Percentiles rank a stretch among this genome's conserved stretches.
phyloP scores from a whole-genome alignment of 345 rosid genomes.

The Salix purpurea region DNA sequence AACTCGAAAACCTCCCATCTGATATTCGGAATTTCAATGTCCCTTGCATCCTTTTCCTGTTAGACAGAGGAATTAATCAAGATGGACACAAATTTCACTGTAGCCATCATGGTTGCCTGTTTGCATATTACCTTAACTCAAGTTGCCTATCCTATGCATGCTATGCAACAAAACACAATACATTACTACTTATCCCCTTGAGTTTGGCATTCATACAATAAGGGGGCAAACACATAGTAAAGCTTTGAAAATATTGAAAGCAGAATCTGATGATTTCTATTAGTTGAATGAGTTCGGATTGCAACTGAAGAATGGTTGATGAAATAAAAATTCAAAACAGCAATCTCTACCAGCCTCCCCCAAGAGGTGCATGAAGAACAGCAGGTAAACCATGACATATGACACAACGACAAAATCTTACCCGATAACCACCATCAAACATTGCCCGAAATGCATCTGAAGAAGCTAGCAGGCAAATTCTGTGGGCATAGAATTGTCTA shows the following conservation, averaged over 20 bases:
- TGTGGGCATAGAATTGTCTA: slow-evolving; percentile 86
- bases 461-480: slow-evolving; percentile 97
- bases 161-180: neutral
- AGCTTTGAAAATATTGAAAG: neutral
- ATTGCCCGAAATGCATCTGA: slow-evolving; percentile 99
- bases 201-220: neutral
- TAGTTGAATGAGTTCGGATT: neutral
- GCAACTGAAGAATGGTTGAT: neutral
- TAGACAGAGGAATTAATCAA: neutral
- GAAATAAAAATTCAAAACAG: neutral
- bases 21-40: slow-evolving; percentile 95
- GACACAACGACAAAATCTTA: slow-evolving; percentile 31
- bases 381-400: neutral
- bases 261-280: slow-evolving; percentile 1
- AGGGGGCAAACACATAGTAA: neutral
- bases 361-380: neutral
- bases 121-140: neutral
- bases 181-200: neutral
- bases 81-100: neutral
- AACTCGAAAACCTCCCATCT: slow-evolving; percentile 99
- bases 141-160: neutral
- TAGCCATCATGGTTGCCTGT: neutral
- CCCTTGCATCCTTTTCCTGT: slow-evolving; percentile 97
- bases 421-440: slow-evolving; percentile 99
- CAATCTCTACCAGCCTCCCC: neutral